Base-by-base conservation (phyloP, 2,329 filamentous ascomycete genomes). In the Scedosporium boydii region DNA sequence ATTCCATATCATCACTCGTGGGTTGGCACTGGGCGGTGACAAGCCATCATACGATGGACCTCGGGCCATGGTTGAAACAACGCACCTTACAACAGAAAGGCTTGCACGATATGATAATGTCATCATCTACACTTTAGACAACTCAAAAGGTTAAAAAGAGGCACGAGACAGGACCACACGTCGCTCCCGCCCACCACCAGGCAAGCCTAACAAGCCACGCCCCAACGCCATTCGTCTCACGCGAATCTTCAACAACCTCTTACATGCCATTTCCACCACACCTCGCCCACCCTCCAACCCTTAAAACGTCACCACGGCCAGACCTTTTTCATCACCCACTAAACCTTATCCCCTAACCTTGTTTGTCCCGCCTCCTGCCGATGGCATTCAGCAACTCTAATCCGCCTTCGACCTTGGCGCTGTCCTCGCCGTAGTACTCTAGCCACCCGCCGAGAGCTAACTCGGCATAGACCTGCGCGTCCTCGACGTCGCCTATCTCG, bases 391-490 rank as follows among this genome's bases (percentile, higher is more conserved):
- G 3, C 10, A 61, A 16, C 46, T 21, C 34, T 16, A n/a, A 18
- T 53, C 34, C 58, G 34, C 57, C 44, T 58, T 56, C 62, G 16
- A 57, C 29, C 46, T 60, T 42, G 10, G 10, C 14, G 29, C 58
- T 60, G 16, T 57, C 62, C 34, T 18, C 29, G 14, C 62, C 62
- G 26, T 41, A 56, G 58, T 67, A 71, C 27, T 65, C 62, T 55
- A 23, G 63, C 62, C 70, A 53, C 48, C 68, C 66, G 27, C 64
- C 64, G 26, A 67, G 57, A 18, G 68, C 68, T 56, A 64, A 23
- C 62, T 60, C 38, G 2, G 65, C 70, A 34, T 67, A 68, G 38
- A 46, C 63, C 46, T 44, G 63, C 10, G 67, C 69, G 58, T 60
- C 42, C 3, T 60, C 63, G 9, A 63, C 7, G 41, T 69, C 67